Evolutionary conservation across 2,329 filamentous ascomycete genomes (phyloP), one percentile per base, ranked within the genome.

Genomic region (Leptographium galeiforme): DNA sequence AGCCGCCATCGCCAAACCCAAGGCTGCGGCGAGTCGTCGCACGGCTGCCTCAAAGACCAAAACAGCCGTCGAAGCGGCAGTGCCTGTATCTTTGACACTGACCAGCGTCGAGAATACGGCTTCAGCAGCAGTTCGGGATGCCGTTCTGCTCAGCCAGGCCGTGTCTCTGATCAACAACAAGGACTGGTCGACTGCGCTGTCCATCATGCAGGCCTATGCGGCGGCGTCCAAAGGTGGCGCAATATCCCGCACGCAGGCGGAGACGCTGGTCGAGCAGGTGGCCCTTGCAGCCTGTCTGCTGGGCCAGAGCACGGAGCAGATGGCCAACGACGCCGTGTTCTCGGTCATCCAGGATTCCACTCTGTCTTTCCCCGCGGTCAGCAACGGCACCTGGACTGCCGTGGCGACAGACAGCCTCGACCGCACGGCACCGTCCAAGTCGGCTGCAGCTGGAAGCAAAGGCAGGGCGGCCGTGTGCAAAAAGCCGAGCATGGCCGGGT

Each of bases 331-430:
- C 66, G 84, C 90, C 3, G 85, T 93, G 4, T 94, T 91, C 66
- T 94, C 88, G 18, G 86, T 91, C 11, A 77, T 97, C 16, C 87
- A 91, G 47, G 93, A 98, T 62, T 96, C 93, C 0, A 95, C 89
- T 0, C 82, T 96, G 32, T 94, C 89, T 0, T 85, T 91, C 56
- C 89, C 90, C 1, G 82, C 87, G 0, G 73, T 91, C 40, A 70
- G 70, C 30, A 63, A 67, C 56, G 53, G 55, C 12, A 50, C 14
- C 13, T 7, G 13, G 12, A n/a, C 32, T 8, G n/a, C 19, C 1
- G 55, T 62, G 16, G 55, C 59, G 33, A 61, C 68, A 32, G 75
- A 75, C 38, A 8, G 16, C 16, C 33, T 58, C 63, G 25, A 68
- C 25, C n/a, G 41, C 41, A 8, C 19, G n/a, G n/a, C 68, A 2